Percentiles rank a stretch among this genome's conserved stretches.
Evolutionary conservation across 352 stramenopile genomes (phyloP).

Genomic region (Elongisporangium prolatum): DNA sequence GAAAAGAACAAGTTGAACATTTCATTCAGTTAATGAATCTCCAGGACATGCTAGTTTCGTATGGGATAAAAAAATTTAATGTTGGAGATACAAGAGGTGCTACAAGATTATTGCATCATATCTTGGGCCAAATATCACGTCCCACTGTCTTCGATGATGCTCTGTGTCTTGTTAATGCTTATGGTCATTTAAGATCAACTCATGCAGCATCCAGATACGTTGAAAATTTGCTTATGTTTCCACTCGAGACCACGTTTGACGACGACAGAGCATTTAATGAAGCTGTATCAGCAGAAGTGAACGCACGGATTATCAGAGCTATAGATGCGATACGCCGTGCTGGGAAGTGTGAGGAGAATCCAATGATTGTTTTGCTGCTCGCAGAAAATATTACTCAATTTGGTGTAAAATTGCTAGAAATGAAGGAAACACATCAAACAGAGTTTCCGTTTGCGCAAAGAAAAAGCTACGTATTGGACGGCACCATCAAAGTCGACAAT

Average conservation of each 20-base stretch:
- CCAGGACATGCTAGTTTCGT: conserved; percentile 65
- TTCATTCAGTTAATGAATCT: conserved; percentile 71
- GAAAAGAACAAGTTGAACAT: conserved; percentile 51
- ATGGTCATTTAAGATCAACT: conserved; percentile 43
- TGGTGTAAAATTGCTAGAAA: conserved; percentile 38
- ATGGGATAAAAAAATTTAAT: conserved; percentile 54
- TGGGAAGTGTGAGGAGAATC: conserved; percentile 23
- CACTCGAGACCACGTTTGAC: background rate
- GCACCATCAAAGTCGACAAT: background rate
- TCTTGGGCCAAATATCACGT: conserved; percentile 43
- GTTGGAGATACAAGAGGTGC: conserved; percentile 42
- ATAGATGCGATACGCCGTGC: conserved; percentile 30
- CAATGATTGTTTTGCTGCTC: conserved; percentile 28
- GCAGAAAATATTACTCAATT: conserved; percentile 55
- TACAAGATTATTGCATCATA: conserved; percentile 46
- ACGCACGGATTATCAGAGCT: conserved; percentile 10
- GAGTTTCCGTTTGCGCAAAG: background rate
- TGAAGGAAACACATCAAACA: conserved; percentile 21
- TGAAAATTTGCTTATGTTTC: conserved; percentile 51
- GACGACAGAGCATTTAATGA: background rate
- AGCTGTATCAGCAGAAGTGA: conserved; percentile 7
- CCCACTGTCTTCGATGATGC: conserved; percentile 49
- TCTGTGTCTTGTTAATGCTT: conserved; percentile 56
- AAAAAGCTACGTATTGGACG: background rate
- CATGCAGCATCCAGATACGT: conserved; percentile 51